phyloP scores from a whole-genome alignment of 345 rosid genomes.

The Camelina sativa region DNA sequence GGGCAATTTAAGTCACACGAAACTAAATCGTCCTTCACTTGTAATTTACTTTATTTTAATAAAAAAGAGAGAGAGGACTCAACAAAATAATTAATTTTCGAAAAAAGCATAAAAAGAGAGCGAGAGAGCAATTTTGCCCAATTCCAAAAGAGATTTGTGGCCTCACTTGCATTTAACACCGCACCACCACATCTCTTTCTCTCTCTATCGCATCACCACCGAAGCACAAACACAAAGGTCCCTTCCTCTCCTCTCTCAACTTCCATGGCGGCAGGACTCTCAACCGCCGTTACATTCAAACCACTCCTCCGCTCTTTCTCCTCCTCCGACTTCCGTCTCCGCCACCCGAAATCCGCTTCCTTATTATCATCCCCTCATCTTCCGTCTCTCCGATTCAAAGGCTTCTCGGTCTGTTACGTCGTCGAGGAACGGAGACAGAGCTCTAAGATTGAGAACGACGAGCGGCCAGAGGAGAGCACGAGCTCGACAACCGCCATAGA shows the following conservation, averaged over 20 bases:
- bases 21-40: constrained; percentile 32
- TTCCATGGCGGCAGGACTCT: constrained; percentile 74
- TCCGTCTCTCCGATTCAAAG: constrained; percentile 34
- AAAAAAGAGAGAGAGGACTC: neutral
- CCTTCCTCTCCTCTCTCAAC: constrained; percentile 16
- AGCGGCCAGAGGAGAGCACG: constrained; percentile 30
- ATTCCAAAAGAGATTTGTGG: constrained; percentile 41
- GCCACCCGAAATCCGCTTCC: constrained; percentile 45
- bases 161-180: constrained; percentile 47
- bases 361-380: constrained; percentile 16
- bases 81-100: neutral
- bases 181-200: neutral
- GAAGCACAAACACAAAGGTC: no score
- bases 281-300: constrained; percentile 52
- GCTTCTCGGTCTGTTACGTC: constrained; percentile 63
- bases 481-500: constrained; percentile 20
- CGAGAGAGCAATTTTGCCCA: neutral
- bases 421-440: constrained; percentile 58
- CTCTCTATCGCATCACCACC: neutral
- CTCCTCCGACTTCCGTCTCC: constrained; percentile 29
- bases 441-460: constrained; percentile 40
- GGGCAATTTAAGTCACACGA: constrained; percentile 33
- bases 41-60: neutral
- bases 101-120: neutral
- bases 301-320: constrained; percentile 48